Evolutionary conservation across 129 eudicot species (phyloP), one percentile per base, ranked within the genome.

Genomic region (Sambucus nigra): DNA sequence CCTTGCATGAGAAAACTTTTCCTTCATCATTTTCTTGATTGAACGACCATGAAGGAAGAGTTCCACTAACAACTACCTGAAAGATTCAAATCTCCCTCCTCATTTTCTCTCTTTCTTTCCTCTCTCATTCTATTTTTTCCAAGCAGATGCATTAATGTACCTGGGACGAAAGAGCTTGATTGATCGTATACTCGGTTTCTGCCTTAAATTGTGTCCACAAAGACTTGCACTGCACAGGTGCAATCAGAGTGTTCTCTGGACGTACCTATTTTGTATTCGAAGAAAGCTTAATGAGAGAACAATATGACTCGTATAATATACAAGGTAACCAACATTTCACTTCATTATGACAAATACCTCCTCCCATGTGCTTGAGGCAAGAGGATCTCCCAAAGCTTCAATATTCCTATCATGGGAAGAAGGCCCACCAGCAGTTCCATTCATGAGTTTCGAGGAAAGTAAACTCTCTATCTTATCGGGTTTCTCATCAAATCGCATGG

Each of bases 111-210:
- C n/a, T n/a, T n/a, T n/a, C n/a, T n/a, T n/a, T n/a, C n/a, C n/a
- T n/a, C n/a, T n/a, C n/a, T n/a, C n/a, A n/a, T n/a, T n/a, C n/a
- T n/a, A n/a, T n/a, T n/a, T n/a, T n/a, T n/a, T n/a, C n/a, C n/a
- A n/a, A 63, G 21, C 35, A 57, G 17, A 22, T 49, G 14, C n/a
- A 16, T 41, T 32, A 55, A 25, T 13, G 1, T 63, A 70, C 94
- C 94, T 83, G 87, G 24, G 87, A 77, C 18, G 83, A 51, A 46
- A 83, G 65, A 22, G 94, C 94, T 74, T 83, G 94, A 46, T 65
- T 73, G 53, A 79, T 71, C 0, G 81, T 73, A 47, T 79, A 83
- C 71, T 83, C 94, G 3, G 94, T 83, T 64, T 79, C 94, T 51
- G 68, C 66, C 26, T 69, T 77, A 44, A 83, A 79, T 23, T 79